Base-by-base conservation (phyloP, 768 basidiomycete genomes). In the Kwoniella europaea region DNA sequence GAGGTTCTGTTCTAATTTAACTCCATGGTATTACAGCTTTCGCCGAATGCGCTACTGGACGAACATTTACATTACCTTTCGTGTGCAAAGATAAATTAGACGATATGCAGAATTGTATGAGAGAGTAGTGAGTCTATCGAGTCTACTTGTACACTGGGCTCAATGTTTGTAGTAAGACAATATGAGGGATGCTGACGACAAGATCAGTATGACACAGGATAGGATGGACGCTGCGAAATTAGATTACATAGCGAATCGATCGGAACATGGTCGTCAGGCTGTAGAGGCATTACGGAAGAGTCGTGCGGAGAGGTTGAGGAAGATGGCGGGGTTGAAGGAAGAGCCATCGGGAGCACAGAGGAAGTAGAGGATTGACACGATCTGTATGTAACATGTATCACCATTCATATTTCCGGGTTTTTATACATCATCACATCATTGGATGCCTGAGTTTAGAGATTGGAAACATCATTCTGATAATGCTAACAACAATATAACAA, bases 51-150 rank as follows among this genome's bases (percentile, higher is more conserved):
- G 74, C 78, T 7, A 74, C 69, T 12, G 77, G 77, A 22, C 65
- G 80, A 16, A 82, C 78, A 16, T 76, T 82, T 41, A 74, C 74
- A 3, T 53, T 82, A 56, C 75, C 76, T 0, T 82, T 78, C 65
- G 69, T 65, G 4, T 82, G 80, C 66, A 68, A 71, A 56, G 35
- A 63, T 10, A 73, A 75, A 46, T 52, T 79, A 29, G 76, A 76
- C 22, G 71, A 63, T n/a, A 80, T 79, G 80, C 71, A 76, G 35
- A 58, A 61, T 41, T 82, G 80, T 61, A 76, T 82, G 72, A 62
- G 68, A 41, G 74, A 76, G 13, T 76, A 79, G 79, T 80, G 27
- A 74, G 76, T 73, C 12, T 4, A 0, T 52, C n/a, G 22, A 1
- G n/a, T n/a, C 6, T 35, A 0, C 6, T 35, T 1, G 35, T 35